Percentiles rank a stretch among this genome's conserved stretches.
Evolutionary conservation across 768 basidiomycete species (phyloP).

Genomic region (Suillus alpinus): DNA sequence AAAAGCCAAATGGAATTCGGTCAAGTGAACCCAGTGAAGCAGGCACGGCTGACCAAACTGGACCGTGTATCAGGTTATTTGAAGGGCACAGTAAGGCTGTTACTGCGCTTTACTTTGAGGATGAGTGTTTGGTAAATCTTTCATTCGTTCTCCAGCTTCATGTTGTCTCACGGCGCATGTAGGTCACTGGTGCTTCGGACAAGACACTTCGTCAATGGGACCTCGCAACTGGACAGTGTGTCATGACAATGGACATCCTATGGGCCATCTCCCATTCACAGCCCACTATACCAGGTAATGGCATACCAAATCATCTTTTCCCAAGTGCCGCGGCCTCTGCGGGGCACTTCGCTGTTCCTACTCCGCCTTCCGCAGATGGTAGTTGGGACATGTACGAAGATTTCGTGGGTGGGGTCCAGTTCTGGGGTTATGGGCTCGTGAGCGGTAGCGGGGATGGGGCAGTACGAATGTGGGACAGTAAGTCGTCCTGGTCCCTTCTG

Average conservation of each 20-base stretch:
- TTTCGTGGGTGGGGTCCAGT: constrained; percentile 96
- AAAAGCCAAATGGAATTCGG: constrained; percentile 40
- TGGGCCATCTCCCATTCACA: constrained; percentile 97
- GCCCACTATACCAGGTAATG: constrained; percentile 36
- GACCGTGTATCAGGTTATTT: constrained; percentile 62
- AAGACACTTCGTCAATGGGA: constrained; percentile 99
- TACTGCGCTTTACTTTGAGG: constrained; percentile 93
- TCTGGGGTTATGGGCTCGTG: constrained; percentile 97
- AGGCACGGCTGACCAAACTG: constrained; percentile 41
- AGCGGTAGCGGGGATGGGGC: constrained; percentile 97
- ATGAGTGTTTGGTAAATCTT: constrained; percentile 76
- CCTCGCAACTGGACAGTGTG: constrained; percentile 93
- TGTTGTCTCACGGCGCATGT: constrained; percentile 16
- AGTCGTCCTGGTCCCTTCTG: constrained; percentile 33
- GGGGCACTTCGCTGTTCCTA: constrained; percentile 76
- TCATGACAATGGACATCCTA: constrained; percentile 99
- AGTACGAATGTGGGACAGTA: constrained; percentile 99
- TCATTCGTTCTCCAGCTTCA: not conserved
- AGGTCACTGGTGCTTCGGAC: constrained; percentile 98
- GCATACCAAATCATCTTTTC: constrained; percentile 45
- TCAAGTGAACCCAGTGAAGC: constrained; percentile 37
- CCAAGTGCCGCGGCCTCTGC: constrained; percentile 52
- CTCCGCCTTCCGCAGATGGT: constrained; percentile 85
- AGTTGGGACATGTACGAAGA: constrained; percentile 95
- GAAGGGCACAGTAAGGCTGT: constrained; percentile 94